Conservation (phyloP, 2,329 filamentous ascomycete genomes). For the Arachnomyces sp. region DNA sequence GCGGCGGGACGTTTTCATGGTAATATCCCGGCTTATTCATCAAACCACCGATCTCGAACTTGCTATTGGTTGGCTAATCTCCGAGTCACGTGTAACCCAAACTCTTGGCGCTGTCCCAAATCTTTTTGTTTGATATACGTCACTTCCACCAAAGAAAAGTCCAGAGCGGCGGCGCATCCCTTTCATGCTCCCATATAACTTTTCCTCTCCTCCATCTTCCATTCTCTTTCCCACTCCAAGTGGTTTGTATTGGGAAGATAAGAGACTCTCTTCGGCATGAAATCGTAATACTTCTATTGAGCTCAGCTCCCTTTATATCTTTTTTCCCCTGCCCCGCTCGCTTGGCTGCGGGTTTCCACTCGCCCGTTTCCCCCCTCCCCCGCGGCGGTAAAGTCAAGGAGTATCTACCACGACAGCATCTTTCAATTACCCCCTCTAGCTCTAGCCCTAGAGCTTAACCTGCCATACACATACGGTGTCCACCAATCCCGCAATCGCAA, state of each 20-base stretch:
- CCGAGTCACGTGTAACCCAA: no score
- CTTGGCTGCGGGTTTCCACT: constrained; percentile 1
- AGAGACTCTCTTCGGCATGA: no score
- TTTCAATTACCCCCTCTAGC: not conserved
- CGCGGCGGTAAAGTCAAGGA: no score
- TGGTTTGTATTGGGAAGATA: constrained; percentile 18
- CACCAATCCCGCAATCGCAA: constrained; percentile 9
- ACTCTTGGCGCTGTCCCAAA: no score
- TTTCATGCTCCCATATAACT: no score
- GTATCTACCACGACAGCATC: not conserved
- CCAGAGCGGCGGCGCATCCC: no score
- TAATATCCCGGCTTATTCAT: no score
- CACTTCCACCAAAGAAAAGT: no score
- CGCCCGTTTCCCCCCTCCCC: not conserved
- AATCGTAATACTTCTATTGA: constrained; percentile 4
- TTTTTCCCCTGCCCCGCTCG: constrained; percentile 6
- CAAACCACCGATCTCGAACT: no score
- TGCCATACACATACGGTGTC: not conserved
- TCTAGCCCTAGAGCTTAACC: not conserved
- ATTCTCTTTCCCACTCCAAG: constrained; percentile 8
- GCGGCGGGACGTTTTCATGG: no score
- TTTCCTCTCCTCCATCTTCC: not conserved
- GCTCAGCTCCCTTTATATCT: constrained; percentile 11
- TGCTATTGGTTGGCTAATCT: no score
- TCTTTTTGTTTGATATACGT: no score